Base-by-base conservation (phyloP, 768 basidiomycete genomes). In the Phylloporus rhodoxanthus region DNA sequence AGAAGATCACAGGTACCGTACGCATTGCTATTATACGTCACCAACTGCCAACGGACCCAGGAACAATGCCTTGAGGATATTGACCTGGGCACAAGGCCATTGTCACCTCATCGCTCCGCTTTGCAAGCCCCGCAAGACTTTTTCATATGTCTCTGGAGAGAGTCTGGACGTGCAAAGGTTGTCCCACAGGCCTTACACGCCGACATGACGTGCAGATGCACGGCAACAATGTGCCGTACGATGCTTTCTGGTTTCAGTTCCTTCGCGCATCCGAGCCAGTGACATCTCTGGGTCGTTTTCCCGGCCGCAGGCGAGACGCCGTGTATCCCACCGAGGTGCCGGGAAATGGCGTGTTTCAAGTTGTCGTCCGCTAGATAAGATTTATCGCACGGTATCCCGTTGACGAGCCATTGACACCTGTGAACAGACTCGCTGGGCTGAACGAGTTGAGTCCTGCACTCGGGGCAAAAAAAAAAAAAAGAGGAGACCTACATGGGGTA, bases 241-340 rank as follows among this genome's bases (percentile, higher is more conserved):
- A 67, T 47, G 11, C 65, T 65, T 26, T 65, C 64, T 23, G 40
- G 51, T 11, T 66, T 66, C 41, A 66, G 56, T 17, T 32, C 7
- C 40, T 54, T 67, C 8, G 2, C 3, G 14, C 64, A 66, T n/a
- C 54, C 48, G 0, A 23, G 0, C 65, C 64, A 66, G 0, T 0
- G 36, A 43, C 65, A 67, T 23, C 1, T 37, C 20, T 32, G 52
- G 0, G 25, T 20, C n/a, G 36, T 25, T 33, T 52, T 58, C 9
- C 56, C 56, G 8, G 21, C 26, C 14, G 42, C 19, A 3, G 53
- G 33, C 38, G 5, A 26, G 8, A 61, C 42, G 4, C 15, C 4
- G 48, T 62, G 62, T 1, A 0, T 9, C 1, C 4, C 15, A 3
- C 21, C 8, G 1, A 63, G 45, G 25, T 63, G 61, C 2, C 36